Conservation (phyloP, 805 yeast species). For the Candida berthetii region DNA sequence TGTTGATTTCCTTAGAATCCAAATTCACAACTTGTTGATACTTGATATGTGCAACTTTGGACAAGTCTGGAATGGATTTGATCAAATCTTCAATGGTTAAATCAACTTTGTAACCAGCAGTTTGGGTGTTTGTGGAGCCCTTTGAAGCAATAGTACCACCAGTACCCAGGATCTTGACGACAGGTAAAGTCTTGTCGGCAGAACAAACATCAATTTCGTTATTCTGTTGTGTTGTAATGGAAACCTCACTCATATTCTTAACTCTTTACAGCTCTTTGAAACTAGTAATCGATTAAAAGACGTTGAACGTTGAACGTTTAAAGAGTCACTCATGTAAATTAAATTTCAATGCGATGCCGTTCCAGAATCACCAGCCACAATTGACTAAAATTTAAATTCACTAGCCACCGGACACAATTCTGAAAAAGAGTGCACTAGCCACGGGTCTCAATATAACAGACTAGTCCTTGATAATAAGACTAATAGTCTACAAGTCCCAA, state of each 20-base stretch:
- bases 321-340: too few relatives aligned
- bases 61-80: constrained; percentile 48
- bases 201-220: constrained; percentile 20
- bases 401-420: too few relatives aligned
- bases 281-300: too few relatives aligned
- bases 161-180: constrained; percentile 45
- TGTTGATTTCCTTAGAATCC: constrained; percentile 53
- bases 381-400: too few relatives aligned
- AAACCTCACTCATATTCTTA: constrained; percentile 1
- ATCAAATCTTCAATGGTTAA: constrained; percentile 45
- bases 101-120: constrained; percentile 50
- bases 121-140: constrained; percentile 38
- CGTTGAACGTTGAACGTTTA: too few relatives aligned
- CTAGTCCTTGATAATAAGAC: not conserved
- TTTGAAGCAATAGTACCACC: constrained; percentile 59
- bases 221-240: constrained; percentile 19
- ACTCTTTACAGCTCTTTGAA: too few relatives aligned
- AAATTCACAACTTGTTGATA: constrained; percentile 59
- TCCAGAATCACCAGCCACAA: too few relatives aligned
- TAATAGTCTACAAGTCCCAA: not conserved
- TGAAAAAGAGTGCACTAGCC: too few relatives aligned
- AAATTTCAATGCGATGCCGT: too few relatives aligned
- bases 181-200: constrained; percentile 14
- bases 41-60: constrained; percentile 45
- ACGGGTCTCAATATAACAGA: too few relatives aligned